Evolutionary conservation across 164 flowering plant genomes (phyloP).

Genomic region (Tetracentron sinense): DNA sequence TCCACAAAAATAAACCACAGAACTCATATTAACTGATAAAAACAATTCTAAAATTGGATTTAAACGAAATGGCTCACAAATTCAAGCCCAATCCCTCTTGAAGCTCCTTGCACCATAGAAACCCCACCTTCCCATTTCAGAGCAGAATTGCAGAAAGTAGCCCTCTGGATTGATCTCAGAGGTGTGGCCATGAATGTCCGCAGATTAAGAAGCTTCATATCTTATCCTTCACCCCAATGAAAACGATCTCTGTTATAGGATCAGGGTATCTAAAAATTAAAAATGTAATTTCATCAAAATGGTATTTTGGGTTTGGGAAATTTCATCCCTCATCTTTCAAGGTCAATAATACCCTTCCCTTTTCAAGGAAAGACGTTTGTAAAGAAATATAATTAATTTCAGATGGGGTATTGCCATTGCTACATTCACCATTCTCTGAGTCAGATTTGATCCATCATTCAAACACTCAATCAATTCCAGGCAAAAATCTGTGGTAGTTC

Average conservation of each 20-base stretch:
- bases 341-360: background rate
- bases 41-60: background rate
- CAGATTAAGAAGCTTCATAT: background rate
- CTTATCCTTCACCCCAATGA: too few species aligned
- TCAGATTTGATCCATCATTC: background rate
- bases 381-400: too few species aligned
- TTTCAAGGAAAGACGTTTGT: background rate
- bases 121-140: slow-evolving; percentile 22
- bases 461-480: background rate
- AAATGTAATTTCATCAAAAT: too few species aligned
- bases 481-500: background rate
- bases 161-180: slow-evolving; percentile 11
- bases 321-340: too few species aligned
- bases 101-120: slow-evolving; percentile 46
- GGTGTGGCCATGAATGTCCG: slow-evolving; percentile 4
- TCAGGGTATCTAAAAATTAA: too few species aligned
- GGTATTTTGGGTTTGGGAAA: background rate
- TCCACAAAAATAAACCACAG: background rate
- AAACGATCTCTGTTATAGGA: too few species aligned
- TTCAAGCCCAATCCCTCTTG: slow-evolving; percentile 47
- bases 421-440: background rate
- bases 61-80: slow-evolving; percentile 25
- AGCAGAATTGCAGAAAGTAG: slow-evolving; percentile 21
- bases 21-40: background rate
- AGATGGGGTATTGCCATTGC: background rate